Base-by-base conservation (phyloP, 495 filamentous ascomycete genomes). In the Staphylotrichum tortipilum region DNA sequence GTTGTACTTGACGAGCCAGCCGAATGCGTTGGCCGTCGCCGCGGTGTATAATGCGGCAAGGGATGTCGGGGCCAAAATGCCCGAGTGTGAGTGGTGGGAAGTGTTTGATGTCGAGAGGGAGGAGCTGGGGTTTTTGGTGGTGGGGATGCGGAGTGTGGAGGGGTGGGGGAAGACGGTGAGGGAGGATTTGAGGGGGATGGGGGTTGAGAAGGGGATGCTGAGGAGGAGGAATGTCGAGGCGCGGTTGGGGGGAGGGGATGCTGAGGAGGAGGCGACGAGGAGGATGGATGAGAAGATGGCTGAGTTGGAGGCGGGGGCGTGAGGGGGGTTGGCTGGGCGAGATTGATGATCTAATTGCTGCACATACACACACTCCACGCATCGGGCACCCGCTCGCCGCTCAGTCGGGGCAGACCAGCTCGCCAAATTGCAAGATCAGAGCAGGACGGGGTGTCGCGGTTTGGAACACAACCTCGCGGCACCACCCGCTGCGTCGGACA, bases 21-120 rank as follows among this genome's bases (percentile, higher is more conserved):
- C 92, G 19, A 77, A 83, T 47, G 78, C 80, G 19, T 70, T 98
- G 11, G 94, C 94, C 3, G 86, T 89, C 5, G 88, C 90, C 12
- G 86, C 90, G 3, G 83, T 94, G 15, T 98, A 97, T 63, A 78
- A 89, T 15, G 86, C 89, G 8, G 83, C 88, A n/a, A 78, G 85
- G 21, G 89, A 97, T 48, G 63, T 80, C 3, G 82, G 75, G 0
- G 77, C 84, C 24, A 88, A 85, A 62, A 73, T 97, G 65, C 85
- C 91, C 3, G 82, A 82, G 42, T 74, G 70, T 21, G 83, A 88
- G 43, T 98, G 92, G 92, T 98, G 92, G 92, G 89, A 94, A 68
- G 86, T 96, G 1, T 97, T 98, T 66, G 92, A 98, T 70, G 86
- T 89, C n/a, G 91, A 96, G 42, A 75, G 94, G 18, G 92, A 98